A percentile compares a stretch with the other conserved stretches of the same genome.
Evolutionary conservation across 1,284 basidiomycete species (phyloP).

Genomic region (Heterobasidion annosum): DNA sequence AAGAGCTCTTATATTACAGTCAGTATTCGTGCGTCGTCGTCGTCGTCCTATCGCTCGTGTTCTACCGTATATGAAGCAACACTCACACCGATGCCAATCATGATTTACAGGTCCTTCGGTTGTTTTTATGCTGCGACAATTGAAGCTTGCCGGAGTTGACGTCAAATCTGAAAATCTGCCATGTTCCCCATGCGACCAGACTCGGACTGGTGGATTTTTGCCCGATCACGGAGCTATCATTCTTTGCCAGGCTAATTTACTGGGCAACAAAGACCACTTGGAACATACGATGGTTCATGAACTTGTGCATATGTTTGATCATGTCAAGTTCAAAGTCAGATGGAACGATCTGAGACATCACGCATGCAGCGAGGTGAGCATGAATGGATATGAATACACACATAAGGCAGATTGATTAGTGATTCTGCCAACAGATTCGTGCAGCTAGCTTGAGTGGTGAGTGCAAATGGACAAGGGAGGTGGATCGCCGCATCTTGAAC

Average conservation of each 20-base stretch:
- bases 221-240: conserved; percentile 69
- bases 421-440: conserved; percentile 65
- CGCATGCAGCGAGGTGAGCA: conserved; percentile 87
- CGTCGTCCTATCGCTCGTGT: not conserved
- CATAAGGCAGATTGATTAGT: not conserved
- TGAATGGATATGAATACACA: not conserved
- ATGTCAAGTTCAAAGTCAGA: conserved; percentile 89
- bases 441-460: conserved; percentile 92
- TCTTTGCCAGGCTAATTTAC: conserved; percentile 79
- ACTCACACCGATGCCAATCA: not conserved
- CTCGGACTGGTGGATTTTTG: conserved; percentile 76
- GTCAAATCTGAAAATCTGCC: conserved; percentile 65
- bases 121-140: conserved; percentile 84
- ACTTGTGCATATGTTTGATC: conserved; percentile 94
- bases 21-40: conserved; percentile 21
- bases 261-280: conserved; percentile 72
- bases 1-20: conserved; percentile 44
- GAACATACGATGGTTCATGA: conserved; percentile 93
- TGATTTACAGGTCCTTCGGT: conserved; percentile 63
- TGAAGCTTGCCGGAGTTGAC: conserved; percentile 62
- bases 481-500: conserved; percentile 63
- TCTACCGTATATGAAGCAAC: conserved; percentile 8
- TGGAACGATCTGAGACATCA: conserved; percentile 89
- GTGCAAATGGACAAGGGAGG: conserved; percentile 78
- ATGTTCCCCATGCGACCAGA: conserved; percentile 74